Conservation (phyloP, 495 filamentous ascomycete genomes). For the Haplographium delicatum region DNA sequence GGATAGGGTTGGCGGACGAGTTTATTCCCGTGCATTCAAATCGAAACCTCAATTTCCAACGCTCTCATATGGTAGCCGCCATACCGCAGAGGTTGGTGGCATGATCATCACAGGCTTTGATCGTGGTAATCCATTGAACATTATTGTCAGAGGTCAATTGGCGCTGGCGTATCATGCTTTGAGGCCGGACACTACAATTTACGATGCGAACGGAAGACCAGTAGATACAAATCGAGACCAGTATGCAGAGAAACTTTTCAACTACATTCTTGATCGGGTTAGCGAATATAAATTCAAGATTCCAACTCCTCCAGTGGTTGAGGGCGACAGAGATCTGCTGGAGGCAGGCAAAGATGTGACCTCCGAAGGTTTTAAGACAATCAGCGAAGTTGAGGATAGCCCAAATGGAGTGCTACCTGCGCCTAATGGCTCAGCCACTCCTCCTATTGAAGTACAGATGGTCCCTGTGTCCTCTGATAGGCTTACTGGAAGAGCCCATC, state of each 20-base stretch:
- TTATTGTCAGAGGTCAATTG: conserved; percentile 85
- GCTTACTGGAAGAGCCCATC: conserved; percentile 53
- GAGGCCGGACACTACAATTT: conserved; percentile 80
- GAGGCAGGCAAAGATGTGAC: conserved; percentile 74
- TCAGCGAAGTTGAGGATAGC: conserved; percentile 62
- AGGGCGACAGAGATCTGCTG: conserved; percentile 82
- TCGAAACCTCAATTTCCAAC: conserved; percentile 38
- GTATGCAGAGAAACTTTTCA: conserved; percentile 84
- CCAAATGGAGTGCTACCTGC: conserved; percentile 25
- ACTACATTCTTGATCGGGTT: conserved; percentile 86
- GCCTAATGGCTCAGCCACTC: conserved; percentile 32
- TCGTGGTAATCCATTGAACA: conserved; percentile 86
- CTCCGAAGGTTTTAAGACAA: conserved; percentile 62
- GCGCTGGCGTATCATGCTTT: conserved; percentile 80
- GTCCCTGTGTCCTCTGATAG: conserved; percentile 55
- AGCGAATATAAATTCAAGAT: conserved; percentile 80
- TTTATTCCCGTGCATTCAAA: conserved; percentile 83
- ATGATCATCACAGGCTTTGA: conserved; percentile 98
- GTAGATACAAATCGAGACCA: conserved; percentile 77
- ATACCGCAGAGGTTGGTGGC: conserved; percentile 91
- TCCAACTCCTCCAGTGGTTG: conserved; percentile 60
- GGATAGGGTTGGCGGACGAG: conserved; percentile 82
- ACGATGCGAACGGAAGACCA: conserved; percentile 78
- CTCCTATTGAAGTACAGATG: conserved; percentile 31
- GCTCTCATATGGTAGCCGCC: conserved; percentile 46